Conservation (phyloP, 805 yeast species). For the Candida adriatica region DNA sequence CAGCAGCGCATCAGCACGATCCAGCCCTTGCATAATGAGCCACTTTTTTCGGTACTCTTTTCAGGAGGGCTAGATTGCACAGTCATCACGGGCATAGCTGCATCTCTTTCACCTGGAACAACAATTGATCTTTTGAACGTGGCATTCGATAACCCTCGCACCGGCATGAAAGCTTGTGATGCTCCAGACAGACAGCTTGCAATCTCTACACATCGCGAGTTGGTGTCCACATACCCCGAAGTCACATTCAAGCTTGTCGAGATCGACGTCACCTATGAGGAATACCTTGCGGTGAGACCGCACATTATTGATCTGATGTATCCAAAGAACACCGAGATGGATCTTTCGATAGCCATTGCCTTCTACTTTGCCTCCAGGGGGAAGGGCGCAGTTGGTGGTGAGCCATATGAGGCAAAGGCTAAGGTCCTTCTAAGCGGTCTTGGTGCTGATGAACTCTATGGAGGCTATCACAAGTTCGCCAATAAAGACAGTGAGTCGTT, state of each 20-base stretch:
- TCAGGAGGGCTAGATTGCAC: slow-evolving; percentile 97
- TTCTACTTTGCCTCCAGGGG: slow-evolving; percentile 85
- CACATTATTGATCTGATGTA: slow-evolving; percentile 61
- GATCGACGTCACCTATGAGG: slow-evolving; percentile 65
- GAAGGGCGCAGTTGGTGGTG: slow-evolving; percentile 24
- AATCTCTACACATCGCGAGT: slow-evolving; percentile 46
- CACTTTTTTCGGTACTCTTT: slow-evolving; percentile 57
- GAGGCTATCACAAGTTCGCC: slow-evolving; percentile 87
- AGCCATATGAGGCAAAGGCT: slow-evolving; percentile 41
- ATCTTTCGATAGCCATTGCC: slow-evolving; percentile 89
- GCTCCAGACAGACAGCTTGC: slow-evolving; percentile 87
- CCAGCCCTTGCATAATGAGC: slow-evolving; percentile 40
- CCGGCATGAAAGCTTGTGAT: slow-evolving; percentile 46
- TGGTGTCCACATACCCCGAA: slow-evolving; percentile 37
- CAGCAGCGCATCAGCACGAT: slow-evolving; percentile 50
- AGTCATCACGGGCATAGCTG: slow-evolving; percentile 54
- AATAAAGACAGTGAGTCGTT: slow-evolving; percentile 38
- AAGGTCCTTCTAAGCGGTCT: slow-evolving; percentile 82
- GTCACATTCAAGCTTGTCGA: slow-evolving; percentile 49
- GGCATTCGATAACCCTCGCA: slow-evolving; percentile 86
- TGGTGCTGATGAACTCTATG: slow-evolving; percentile 96
- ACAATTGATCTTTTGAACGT: slow-evolving; percentile 79
- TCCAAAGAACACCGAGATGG: slow-evolving; percentile 92
- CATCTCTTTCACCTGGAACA: slow-evolving; percentile 24
- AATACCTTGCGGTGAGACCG: slow-evolving; percentile 44